Base-by-base conservation (phyloP, 345 rosid genomes). In the Leavenworthia alabamica region DNA sequence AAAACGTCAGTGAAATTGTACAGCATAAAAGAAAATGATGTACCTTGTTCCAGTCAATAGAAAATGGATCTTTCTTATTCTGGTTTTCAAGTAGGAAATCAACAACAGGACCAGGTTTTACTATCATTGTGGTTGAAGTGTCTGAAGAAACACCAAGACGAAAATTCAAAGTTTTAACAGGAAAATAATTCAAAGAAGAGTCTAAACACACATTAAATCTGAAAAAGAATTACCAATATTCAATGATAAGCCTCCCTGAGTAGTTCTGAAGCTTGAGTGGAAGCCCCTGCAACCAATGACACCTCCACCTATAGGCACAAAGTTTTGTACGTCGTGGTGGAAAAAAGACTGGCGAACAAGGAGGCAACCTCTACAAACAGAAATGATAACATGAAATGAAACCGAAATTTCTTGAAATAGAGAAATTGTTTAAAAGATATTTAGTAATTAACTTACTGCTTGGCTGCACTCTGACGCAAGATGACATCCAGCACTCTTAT, bases 391-490 rank as follows among this genome's bases (percentile, higher is more conserved):
- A 60, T 33, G 17, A 4, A 8, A 58, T 42, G 3, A 56, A 20
- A 27, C 6, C 65, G 5, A 24, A 24, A 24, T 24, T 24, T 24
- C 5, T 22, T 10, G 37, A 50, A 19, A 19, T 27, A 59, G n/a
- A 10, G 22, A 20, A 45, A 2, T 8, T 8, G 19, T 20, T 13
- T 15, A 17, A 31, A 33, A 50, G 8, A 41, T 4, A 17, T 37
- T 55, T 10, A 16, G 17, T 49, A 27, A 26, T 26, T 22, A 12
- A 59, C 83, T 79, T 62, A 92, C 98, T 82, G 96, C 67, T 75
- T 86, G n/a, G 97, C 81, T n/a, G 96, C 90, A 77, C 79, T 81
- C 73, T 93, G 97, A 39, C 97, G 80, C 64, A 93, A 63, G 43
- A 93, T 84, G 8, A 85, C 76, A 67, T 93, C 96, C 64, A 93